Base-by-base conservation (phyloP, 768 basidiomycete species). In the Hypholoma sublateritium region DNA sequence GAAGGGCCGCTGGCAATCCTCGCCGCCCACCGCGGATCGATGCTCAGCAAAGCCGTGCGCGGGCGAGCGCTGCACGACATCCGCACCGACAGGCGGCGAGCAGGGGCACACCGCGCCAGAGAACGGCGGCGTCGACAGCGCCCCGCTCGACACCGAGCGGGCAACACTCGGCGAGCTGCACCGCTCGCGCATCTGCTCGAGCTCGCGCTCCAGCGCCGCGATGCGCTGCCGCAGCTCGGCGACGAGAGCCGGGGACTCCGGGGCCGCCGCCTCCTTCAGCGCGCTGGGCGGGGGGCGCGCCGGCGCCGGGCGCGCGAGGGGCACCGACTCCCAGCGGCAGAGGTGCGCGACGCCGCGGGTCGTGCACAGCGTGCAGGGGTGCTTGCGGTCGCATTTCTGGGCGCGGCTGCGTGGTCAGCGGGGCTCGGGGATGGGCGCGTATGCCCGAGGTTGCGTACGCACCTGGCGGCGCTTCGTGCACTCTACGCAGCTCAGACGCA, bases 391-490 rank as follows among this genome's bases (percentile, higher is more conserved):
- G 59, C 81, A 84, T 77, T 81, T 80, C 83, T 83, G 57, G 45
- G 41, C 37, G 16, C 43, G 51, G 37, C 25, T 22, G 25, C 53
- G 52, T 56, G 25, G 43, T 59, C 44, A 54, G 46, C 44, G 39
- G 44, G 37, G 34, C 41, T 35, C 32, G 39, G 49, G 43, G 46
- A 57, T 45, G 39, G 14, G n/a, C 32, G 44, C 48, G 14, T 32
- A n/a, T 14, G 45, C 13, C 41, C 41, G 28, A 32, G 28, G 28
- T 32, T 32, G 1, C 37, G 36, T 35, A 66, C 75, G 59, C 60
- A 80, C 81, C 72, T 82, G 82, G 55, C 81, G 72, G 48, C 81
- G 74, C 63, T 80, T 82, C 1, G 83, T 80, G 61, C 82, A 83
- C 62, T 83, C 81, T 6, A 83, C 77, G 60, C 83, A 83, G 62